These are phyloP conservation scores for Alternaria viburni DNA, from an alignment of 2,329 filamentous ascomycete genomes.

Conservation along the genomic window DNA sequence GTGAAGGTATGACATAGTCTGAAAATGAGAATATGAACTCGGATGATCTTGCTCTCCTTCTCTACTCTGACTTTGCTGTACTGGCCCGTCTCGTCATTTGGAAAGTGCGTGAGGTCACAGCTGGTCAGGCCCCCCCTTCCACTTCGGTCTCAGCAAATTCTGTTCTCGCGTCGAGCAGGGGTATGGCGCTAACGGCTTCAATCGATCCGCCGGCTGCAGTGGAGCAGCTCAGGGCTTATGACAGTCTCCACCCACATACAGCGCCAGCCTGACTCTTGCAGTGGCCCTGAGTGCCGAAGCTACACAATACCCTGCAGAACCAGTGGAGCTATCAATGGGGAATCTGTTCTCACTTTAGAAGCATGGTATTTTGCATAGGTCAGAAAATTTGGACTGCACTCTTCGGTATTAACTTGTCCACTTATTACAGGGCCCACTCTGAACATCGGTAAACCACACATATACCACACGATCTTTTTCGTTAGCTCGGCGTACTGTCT, in stretches of 20 bases:
- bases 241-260: background rate
- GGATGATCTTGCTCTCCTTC: background rate
- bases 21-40: background rate
- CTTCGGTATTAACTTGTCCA: background rate
- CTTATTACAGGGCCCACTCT: background rate
- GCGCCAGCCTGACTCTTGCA: background rate
- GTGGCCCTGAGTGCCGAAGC: background rate
- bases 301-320: slow-evolving; percentile 4
- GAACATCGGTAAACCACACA: background rate
- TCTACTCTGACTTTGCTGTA: background rate
- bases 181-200: background rate
- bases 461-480: background rate
- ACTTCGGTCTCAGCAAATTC: background rate
- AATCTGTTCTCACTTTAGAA: background rate
- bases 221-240: background rate
- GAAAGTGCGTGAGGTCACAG: background rate
- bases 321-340: background rate
- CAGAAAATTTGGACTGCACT: background rate
- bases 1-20: background rate
- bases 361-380: background rate
- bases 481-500: background rate
- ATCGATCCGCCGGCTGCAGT: background rate
- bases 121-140: slow-evolving; percentile 3
- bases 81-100: background rate
- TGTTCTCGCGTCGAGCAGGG: background rate